These are phyloP conservation scores for Drechslerella dactyloides DNA, from an alignment of 2,329 filamentous ascomycete genomes.

Conservation along the genomic window DNA sequence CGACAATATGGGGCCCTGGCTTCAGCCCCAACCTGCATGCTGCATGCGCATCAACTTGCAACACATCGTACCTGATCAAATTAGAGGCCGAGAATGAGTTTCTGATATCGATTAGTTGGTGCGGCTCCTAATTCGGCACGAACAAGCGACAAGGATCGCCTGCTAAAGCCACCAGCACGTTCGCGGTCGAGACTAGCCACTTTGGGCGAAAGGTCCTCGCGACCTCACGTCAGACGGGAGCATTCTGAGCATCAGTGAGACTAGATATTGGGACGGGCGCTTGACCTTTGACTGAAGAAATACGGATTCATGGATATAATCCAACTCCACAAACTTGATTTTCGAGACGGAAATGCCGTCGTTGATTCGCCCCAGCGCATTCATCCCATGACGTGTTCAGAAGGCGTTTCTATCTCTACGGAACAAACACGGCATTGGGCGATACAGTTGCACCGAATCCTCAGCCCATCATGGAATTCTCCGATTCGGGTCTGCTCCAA, in stretches of 20 bases:
- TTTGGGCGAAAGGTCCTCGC: slow-evolving; percentile 20
- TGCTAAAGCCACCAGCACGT: slow-evolving; percentile 8
- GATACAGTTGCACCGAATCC: slow-evolving; percentile 30
- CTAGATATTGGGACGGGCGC: too few relatives aligned
- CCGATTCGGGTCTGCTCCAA: slow-evolving; percentile 20
- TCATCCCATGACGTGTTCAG: not conserved
- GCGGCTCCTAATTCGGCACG: too few relatives aligned
- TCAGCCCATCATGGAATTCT: slow-evolving; percentile 7
- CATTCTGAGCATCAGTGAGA: not conserved
- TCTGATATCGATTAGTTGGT: too few relatives aligned
- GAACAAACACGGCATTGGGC: slow-evolving; percentile 15
- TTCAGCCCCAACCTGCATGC: slow-evolving; percentile 29
- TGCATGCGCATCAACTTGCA: too few relatives aligned
- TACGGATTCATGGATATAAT: too few relatives aligned
- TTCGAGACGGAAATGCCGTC: not conserved
- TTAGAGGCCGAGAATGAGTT: not conserved
- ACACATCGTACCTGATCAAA: slow-evolving; percentile 17
- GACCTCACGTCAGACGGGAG: slow-evolving; percentile 41
- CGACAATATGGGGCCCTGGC: slow-evolving; percentile 28
- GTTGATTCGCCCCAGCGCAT: not conserved
- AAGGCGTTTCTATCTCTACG: not conserved
- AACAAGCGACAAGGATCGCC: too few relatives aligned
- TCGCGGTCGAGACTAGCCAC: slow-evolving; percentile 27
- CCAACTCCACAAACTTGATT: too few relatives aligned
- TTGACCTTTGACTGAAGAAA: too few relatives aligned